A percentile compares a stretch with the other conserved stretches of the same genome.
These are phyloP conservation scores for Barbatosphaeria neglecta DNA, from an alignment of 495 filamentous ascomycete species.

Conservation along the genomic window DNA sequence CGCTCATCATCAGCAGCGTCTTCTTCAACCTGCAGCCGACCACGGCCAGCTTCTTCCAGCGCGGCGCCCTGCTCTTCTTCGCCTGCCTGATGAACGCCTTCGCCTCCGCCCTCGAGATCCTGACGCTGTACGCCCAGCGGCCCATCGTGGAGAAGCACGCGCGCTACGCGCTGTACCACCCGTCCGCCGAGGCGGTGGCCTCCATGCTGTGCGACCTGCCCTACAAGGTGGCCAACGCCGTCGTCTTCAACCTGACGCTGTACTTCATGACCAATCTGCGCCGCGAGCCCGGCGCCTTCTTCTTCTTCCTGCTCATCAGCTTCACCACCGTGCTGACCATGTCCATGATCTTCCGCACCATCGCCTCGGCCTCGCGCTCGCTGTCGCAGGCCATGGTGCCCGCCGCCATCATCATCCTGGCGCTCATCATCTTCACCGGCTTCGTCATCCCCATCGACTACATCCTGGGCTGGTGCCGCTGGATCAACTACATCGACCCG, in stretches of 20 bases:
- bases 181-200: conserved; percentile 74
- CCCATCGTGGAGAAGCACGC: conserved; percentile 87
- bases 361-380: conserved; percentile 67
- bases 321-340: conserved; percentile 57
- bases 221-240: conserved; percentile 42
- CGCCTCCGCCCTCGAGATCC: conserved; percentile 62
- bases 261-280: conserved; percentile 84
- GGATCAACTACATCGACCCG: conserved; percentile 81
- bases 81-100: conserved; percentile 82
- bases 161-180: conserved; percentile 86
- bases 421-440: conserved; percentile 78
- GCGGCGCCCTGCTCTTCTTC: conserved; percentile 81
- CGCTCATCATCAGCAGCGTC: conserved; percentile 67
- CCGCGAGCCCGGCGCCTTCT: conserved; percentile 68
- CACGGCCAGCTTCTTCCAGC: conserved; percentile 62
- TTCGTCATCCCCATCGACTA: conserved; percentile 69
- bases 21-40: conserved; percentile 61
- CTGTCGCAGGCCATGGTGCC: conserved; percentile 77
- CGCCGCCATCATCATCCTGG: conserved; percentile 69
- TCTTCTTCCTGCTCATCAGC: conserved; percentile 64
- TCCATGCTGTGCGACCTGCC: conserved; percentile 77
- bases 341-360: conserved; percentile 75
- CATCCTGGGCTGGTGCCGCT: conserved; percentile 77
- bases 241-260: conserved; percentile 55
- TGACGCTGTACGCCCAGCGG: conserved; percentile 76